Percentiles rank a stretch among this genome's conserved stretches.
These are phyloP conservation scores for Plasmopara muralis DNA, from an alignment of 352 stramenopile genomes.

Conservation along the genomic window DNA sequence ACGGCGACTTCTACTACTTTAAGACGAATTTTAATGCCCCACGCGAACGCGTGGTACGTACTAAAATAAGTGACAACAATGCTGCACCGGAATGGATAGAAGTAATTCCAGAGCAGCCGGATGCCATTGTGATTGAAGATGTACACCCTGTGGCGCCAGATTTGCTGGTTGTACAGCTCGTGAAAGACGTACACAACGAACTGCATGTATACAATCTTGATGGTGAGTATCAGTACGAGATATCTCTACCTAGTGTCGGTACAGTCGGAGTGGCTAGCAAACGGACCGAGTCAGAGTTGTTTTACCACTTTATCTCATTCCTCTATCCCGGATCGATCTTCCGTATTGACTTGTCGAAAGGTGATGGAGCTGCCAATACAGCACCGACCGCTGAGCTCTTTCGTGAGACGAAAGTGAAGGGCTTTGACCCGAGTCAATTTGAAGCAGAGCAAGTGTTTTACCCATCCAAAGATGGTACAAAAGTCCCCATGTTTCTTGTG, in stretches of 20 bases:
- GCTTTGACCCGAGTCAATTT: slow-evolving; percentile 73
- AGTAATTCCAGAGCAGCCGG: slow-evolving; percentile 74
- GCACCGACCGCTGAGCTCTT: slow-evolving; percentile 44
- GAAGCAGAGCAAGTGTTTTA: slow-evolving; percentile 85
- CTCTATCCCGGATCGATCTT: slow-evolving; percentile 77
- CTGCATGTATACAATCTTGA: slow-evolving; percentile 75
- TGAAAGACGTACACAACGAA: slow-evolving; percentile 79
- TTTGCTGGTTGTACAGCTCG: slow-evolving; percentile 64
- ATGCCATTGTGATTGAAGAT: slow-evolving; percentile 65
- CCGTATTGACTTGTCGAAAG: slow-evolving; percentile 51
- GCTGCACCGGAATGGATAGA: slow-evolving; percentile 52
- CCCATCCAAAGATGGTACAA: slow-evolving; percentile 89
- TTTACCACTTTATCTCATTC: slow-evolving; percentile 88
- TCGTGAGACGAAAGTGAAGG: slow-evolving; percentile 75
- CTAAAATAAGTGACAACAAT: slow-evolving; percentile 27
- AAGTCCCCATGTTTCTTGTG: slow-evolving; percentile 95
- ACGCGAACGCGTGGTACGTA: slow-evolving; percentile 67
- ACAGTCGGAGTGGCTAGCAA: slow-evolving; percentile 66
- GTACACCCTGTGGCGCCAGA: slow-evolving; percentile 61
- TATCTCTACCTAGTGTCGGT: slow-evolving; percentile 56
- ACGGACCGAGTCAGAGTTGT: slow-evolving; percentile 72
- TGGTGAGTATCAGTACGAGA: slow-evolving; percentile 68
- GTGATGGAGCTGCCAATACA: slow-evolving; percentile 5
- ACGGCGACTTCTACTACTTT: slow-evolving; percentile 85
- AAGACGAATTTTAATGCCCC: slow-evolving; percentile 78